Evolutionary conservation across 2,329 filamentous ascomycete genomes (phyloP).

Genomic region (Penicillium decumbens): DNA sequence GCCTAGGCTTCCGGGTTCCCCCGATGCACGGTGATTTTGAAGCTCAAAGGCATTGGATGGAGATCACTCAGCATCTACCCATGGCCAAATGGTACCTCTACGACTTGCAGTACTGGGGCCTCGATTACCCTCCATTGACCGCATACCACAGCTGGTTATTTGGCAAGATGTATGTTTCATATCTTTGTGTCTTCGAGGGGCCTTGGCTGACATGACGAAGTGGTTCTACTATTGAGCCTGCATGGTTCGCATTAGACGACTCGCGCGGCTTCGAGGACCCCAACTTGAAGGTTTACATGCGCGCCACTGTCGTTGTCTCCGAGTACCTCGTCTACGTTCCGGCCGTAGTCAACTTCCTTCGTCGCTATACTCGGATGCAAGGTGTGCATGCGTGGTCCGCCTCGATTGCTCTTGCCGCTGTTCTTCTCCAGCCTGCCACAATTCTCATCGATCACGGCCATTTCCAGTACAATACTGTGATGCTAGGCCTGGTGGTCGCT

Average conservation of each 20-base stretch:
- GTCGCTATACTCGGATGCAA: constrained; percentile 71
- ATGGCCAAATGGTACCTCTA: constrained; percentile 97
- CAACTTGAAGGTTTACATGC: constrained; percentile 88
- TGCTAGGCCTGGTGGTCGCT: constrained; percentile 85
- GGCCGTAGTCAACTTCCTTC: constrained; percentile 76
- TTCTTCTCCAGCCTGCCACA: constrained; percentile 85
- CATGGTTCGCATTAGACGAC: constrained; percentile 80
- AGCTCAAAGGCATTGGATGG: constrained; percentile 98
- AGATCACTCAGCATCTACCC: constrained; percentile 82
- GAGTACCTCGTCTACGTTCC: constrained; percentile 90
- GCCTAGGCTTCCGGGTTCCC: constrained; percentile 66
- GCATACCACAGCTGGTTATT: constrained; percentile 98
- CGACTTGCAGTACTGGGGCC: constrained; percentile 92
- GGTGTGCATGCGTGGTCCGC: constrained; percentile 76
- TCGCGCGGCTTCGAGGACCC: constrained; percentile 79
- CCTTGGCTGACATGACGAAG: constrained; percentile 36
- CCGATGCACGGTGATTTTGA: constrained; percentile 98
- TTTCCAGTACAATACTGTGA: constrained; percentile 98
- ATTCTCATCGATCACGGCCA: constrained; percentile 93
- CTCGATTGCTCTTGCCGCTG: constrained; percentile 78
- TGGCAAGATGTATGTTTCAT: constrained; percentile 64
- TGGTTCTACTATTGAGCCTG: constrained; percentile 69
- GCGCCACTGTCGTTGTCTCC: constrained; percentile 81
- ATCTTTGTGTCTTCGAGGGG: background rate
- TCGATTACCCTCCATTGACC: constrained; percentile 95